Evolutionary conservation across 2,329 filamentous ascomycete genomes (phyloP), one percentile per base, ranked within the genome.

Genomic region (Fusarium buharicum): DNA sequence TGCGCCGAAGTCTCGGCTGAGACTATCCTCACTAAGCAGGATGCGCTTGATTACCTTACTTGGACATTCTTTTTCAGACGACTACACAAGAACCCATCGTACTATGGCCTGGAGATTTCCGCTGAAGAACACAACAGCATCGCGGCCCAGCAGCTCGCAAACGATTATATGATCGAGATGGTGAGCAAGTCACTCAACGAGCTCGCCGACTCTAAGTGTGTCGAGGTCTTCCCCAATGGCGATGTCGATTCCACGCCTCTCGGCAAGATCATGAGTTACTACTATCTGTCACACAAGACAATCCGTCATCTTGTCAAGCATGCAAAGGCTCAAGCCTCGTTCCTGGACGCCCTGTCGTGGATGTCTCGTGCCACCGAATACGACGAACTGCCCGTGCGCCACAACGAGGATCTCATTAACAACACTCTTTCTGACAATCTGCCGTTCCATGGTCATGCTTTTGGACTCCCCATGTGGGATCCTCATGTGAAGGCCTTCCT

Each of bases 61-160:
- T 99, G 96, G 95, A 99, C 96, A 1, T 99, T 99, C 81, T 99
- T 99, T 85, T 99, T 99, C 84, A 87, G 96, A 3, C 85, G 95
- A 11, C 80, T 99, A 34, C 95, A 99, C 81, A 99, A 99, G 82
- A 99, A 99, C 70, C 95, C 95, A 2, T 96, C 93, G 0, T 99
- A 97, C 78, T 99, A 99, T 69, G 96, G 96, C 1, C 87, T 99
- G 0, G 91, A 97, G 73, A 95, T 99, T 39, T 92, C 91, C 0
- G 90, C 91, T 0, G 93, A 97, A 69, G 93, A 97, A 69, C 93
- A 97, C 77, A 96, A 93, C 73, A 93, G 90, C 9, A 87, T 93
- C 27, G 84, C 86, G 7, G 94, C 96, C 0, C 94, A 97, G 74
- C 86, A 91, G 64, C 82, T 91, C 55, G 96, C 94, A 4, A 97